These are phyloP conservation scores for Elsinoe fawcettii DNA, from an alignment of 2,329 filamentous ascomycete genomes.

Conservation along the genomic window DNA sequence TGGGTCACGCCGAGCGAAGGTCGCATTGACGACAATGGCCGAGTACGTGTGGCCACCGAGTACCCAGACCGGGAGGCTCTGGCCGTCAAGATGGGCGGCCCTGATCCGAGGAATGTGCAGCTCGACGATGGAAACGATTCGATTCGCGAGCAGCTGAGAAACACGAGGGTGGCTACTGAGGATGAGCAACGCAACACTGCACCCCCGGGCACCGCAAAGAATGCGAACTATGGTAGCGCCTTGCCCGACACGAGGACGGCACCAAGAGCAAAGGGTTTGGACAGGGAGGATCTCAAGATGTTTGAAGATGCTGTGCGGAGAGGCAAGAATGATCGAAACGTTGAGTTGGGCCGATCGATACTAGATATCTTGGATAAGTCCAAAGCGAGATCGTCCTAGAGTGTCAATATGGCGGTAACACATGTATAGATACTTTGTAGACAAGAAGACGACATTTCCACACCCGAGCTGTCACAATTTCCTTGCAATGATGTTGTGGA, in stretches of 20 bases:
- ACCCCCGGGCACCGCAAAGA: conserved; percentile 17
- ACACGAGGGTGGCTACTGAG: conserved; percentile 11
- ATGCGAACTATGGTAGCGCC: conserved; percentile 24
- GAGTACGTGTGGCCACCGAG: conserved; percentile 32
- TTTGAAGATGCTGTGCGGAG: conserved; percentile 9
- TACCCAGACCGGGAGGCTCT: conserved; percentile 28
- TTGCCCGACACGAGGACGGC: conserved; percentile 22
- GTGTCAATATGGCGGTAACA: no score
- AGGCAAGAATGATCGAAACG: not conserved
- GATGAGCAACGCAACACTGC: conserved; percentile 22
- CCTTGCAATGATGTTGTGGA: no score
- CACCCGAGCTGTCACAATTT: no score
- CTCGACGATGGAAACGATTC: not conserved
- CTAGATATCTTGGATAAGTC: not conserved
- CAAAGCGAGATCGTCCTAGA: not conserved
- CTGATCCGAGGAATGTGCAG: conserved; percentile 2
- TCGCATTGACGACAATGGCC: conserved; percentile 38
- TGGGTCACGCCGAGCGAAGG: conserved; percentile 44
- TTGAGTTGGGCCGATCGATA: not conserved
- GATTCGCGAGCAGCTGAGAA: not conserved
- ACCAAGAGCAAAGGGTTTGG: conserved; percentile 22
- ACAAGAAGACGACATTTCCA: conserved; percentile 6
- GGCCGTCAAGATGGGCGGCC: conserved; percentile 24
- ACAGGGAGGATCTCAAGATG: conserved; percentile 20
- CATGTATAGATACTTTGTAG: not conserved